Conservation (phyloP, 2,329 filamentous ascomycete species). For the Colletotrichum sidae region DNA sequence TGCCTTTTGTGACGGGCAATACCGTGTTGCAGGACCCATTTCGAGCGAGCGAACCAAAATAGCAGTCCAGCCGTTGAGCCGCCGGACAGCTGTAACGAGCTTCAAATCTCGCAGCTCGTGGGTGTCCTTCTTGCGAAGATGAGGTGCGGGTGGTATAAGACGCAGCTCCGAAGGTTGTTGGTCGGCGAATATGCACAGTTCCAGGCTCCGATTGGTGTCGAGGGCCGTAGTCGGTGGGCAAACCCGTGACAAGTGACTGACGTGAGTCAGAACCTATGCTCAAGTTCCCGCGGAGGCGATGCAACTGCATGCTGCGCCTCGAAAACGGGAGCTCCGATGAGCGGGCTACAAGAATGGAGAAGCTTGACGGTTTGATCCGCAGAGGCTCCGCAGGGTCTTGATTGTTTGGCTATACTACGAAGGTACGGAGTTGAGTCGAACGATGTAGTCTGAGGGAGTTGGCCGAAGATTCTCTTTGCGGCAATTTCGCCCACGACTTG, state of each 20-base stretch:
- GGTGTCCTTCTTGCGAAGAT: neutral
- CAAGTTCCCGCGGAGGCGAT: neutral
- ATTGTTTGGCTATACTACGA: neutral
- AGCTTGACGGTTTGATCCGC: neutral
- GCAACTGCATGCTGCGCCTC: conserved; percentile 11
- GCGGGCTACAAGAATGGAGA: neutral
- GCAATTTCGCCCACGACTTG: neutral
- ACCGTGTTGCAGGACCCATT: conserved; percentile 23
- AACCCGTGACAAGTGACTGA: conserved; percentile 13
- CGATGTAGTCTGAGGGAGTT: neutral
- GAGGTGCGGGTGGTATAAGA: conserved; percentile 11
- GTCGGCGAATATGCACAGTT: neutral
- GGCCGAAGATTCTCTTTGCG: conserved; percentile 1
- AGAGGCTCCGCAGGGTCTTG: neutral
- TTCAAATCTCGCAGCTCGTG: conserved; percentile 2
- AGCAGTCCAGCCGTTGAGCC: conserved; percentile 7
- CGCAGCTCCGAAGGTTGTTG: conserved; percentile 10
- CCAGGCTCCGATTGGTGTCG: neutral
- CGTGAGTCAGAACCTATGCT: conserved; percentile 30
- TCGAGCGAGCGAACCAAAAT: conserved; percentile 10
- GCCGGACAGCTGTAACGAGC: conserved; percentile 6
- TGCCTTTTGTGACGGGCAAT: conserved; percentile 23
- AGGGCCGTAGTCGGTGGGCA: conserved; percentile 16
- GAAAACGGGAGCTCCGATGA: conserved; percentile 20
- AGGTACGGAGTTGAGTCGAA: neutral